Evolutionary conservation across 2,329 filamentous ascomycete genomes (phyloP), one percentile per base, ranked within the genome.

Genomic region (Myriosclerotinia duriaeana): DNA sequence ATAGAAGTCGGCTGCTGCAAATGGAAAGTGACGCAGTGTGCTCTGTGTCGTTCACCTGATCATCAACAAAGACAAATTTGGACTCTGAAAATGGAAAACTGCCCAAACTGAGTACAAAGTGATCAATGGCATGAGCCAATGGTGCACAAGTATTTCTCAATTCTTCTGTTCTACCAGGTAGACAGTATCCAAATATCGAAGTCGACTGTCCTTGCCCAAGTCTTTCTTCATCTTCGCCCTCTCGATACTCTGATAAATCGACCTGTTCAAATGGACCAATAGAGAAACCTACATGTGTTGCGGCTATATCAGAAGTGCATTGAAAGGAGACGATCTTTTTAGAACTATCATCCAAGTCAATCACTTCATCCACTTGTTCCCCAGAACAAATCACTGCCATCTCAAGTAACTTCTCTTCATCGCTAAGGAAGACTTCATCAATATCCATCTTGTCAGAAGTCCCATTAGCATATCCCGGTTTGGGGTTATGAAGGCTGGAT

Each of bases 191-290:
- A 73, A 96, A 88, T 3, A 99, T 86, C 70, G 94, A 93, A 70
- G 97, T 87, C 0, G 93, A 93, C 74, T 92, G 96, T 15, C 70
- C 73, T 70, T 90, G 87, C 3, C 92, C 92, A 65, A 99, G 85
- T 76, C 93, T 92, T 72, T 96, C 92, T 74, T 97, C 93, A 71
- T 97, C 92, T 72, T 96, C 92, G 69, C 92, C 92, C 55, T 93
- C 92, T 61, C 96, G 88, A 73, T 92, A 97, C 72, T 94, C 91
- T 2, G 92, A 90, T 6, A 99, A 82, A 75, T 97, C 92, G 64
- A 98, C 89, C 72, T 94, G 90, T 77, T 98, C 93, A 76, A 99
- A 99, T 0, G 96, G 95, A 0, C 96, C 95, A 66, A 98, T 86
- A 2, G 93, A 91, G 77, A 99, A 97, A 5, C 93, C 94, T 70